Conservation (phyloP, 2,329 filamentous ascomycete species). For the Alternaria solani region DNA sequence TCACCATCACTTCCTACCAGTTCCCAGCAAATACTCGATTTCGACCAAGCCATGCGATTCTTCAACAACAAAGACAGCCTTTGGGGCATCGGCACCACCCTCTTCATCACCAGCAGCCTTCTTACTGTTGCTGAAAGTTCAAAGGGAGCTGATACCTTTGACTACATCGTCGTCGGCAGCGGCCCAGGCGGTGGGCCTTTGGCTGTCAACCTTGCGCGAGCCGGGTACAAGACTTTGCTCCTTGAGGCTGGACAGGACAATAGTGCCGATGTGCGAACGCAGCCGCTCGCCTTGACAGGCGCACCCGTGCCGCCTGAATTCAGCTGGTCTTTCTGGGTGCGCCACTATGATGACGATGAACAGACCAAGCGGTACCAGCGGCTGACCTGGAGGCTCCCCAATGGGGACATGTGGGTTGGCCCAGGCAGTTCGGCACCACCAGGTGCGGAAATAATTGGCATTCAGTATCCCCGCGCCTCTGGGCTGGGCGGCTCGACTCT, state of each 20-base stretch:
- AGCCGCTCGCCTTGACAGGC: neutral
- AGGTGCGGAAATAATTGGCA: neutral
- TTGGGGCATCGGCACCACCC: neutral
- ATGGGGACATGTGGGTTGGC: neutral
- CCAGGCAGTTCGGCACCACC: neutral
- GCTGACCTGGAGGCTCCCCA: neutral
- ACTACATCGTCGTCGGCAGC: neutral
- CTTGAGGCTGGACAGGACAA: neutral
- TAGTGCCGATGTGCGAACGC: neutral
- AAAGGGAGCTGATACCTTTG: neutral
- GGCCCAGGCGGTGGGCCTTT: neutral
- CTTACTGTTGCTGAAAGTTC: neutral
- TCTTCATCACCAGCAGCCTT: neutral
- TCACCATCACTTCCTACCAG: no score
- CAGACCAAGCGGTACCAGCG: neutral
- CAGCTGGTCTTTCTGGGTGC: neutral
- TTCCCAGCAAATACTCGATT: no score
- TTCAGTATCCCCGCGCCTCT: constrained; percentile 1
- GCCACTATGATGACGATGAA: neutral
- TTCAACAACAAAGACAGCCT: no score
- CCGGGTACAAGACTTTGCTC: neutral
- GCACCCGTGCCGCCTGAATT: neutral
- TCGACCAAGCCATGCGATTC: no score
- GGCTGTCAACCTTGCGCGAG: neutral
- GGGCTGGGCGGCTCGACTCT: neutral